Base-by-base conservation (phyloP, 495 filamentous ascomycete species). In the Hyaloscypha variabilis region DNA sequence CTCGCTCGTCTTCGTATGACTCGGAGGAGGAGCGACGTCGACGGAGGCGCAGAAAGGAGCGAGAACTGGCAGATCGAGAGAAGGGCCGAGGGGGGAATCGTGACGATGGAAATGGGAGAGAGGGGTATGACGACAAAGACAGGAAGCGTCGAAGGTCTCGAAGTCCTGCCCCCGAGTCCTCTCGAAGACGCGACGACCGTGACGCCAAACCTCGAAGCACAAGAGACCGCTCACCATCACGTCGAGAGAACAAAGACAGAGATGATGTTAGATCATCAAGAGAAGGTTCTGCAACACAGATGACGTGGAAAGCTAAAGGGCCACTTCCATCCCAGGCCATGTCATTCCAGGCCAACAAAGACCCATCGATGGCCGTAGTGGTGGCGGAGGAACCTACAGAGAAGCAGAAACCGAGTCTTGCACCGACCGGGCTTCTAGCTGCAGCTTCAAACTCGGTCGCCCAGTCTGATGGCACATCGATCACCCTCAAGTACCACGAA, bases 401-500 rank as follows among this genome's bases (percentile, higher is more conserved):
- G 56, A 94, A 93, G 67, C 86, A 97, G 73, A 94, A 92, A 71
- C 91, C 94, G 39, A 99, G 97, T 74, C 96, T 89, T 77, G 86
- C 82, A 6, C 85, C 83, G 49, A 92, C 91, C 0, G 95, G 95
- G 23, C 79, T 90, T 8, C 84, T 99, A 6, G 95, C 95, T 17
- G 91, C 91, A 10, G 92, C 92, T 69, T 92, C 92, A 53, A 98
- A 97, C 74, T 90, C 92, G 2, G 81, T 97, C 8, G 75, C 84
- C 58, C 81, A 85, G 65, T 87, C 87, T n/a, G 82, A 87, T 71
- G 87, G 87, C 26, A 84, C 81, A 31, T 77, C 81, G 2, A 85
- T 96, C 53, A 88, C 92, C 2, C 81, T 99, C 24, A 98, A 98
- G 80, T 98, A 99, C 79, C 88, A 97, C 76, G 95, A 99, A 77